Base-by-base conservation (phyloP, 2,329 filamentous ascomycete species). In the Beauveria bassiana region DNA sequence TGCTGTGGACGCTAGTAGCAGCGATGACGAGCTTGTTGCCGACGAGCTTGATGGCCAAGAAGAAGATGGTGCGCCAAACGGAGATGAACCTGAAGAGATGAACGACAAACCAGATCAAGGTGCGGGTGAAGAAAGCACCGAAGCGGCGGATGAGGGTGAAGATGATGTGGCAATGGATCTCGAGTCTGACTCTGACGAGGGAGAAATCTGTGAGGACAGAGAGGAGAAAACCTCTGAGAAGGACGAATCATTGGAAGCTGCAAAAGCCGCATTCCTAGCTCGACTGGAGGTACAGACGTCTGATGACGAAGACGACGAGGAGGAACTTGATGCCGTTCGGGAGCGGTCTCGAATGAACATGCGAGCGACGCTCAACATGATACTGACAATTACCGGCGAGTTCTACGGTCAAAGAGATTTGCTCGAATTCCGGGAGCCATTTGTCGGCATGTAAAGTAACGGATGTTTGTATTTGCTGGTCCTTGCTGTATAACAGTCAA, bases 391-490 rank as follows among this genome's bases (percentile, higher is more conserved):
- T 42, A 87, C 89, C 53, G 93, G 91, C 68, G 92, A 96, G 74
- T 86, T 90, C 66, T 98, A 93, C 74, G 92, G 93, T 1, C 93
- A 98, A 75, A 82, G 88, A 65, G 93, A 98, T 73, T 75, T 97
- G 64, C 81, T 97, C 54, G 86, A 89, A 68, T 89, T 87, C 64
- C 83, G 91, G 62, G 83, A 88, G 64, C 82, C 83, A 4, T 86
- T 85, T 67, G 75, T 78, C 24, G 75, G 60, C 46, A 62, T 62
- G 60, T 62, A 42, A 40, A 3, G 20, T 12, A 20, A 34, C 14
- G 14, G 40, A 20, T 16, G 14, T 1, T 14, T 40, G 43, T 46
- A 49, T 38, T 38, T 38, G 34, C 26, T 28, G 34, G 26, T 3
- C 7, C 3, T 54, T 54, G 26, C 49, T 49, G 38, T 49, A 14